Evolutionary conservation across 2,329 filamentous ascomycete genomes (phyloP), one percentile per base, ranked within the genome.

Genomic region (Alternaria solani): DNA sequence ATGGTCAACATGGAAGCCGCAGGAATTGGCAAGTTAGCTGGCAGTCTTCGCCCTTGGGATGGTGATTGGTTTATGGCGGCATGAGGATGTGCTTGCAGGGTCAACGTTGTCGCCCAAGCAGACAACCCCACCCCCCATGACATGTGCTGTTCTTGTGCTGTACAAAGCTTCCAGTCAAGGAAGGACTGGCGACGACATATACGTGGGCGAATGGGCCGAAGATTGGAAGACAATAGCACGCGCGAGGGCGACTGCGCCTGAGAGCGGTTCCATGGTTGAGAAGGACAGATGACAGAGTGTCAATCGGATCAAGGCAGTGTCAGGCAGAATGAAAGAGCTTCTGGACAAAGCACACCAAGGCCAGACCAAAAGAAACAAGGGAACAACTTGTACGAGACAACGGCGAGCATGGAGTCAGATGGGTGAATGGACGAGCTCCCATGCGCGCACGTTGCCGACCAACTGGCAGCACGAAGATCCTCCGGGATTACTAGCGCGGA

Each of bases 401-500:
- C 34, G 44, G 25, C 16, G 23, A 14, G 43, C 26, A 26, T 18
- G 5, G 34, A 18, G 28, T 9, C 36, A 30, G 34, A 36, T 42
- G 43, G 36, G 51, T 46, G 36, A 44, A 42, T n/a, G 30, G 14
- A 34, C 23, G 34, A 32, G 55, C 55, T 39, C 48, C 30, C 34
- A 46, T 52, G 32, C 41, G 48, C 55, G 34, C 56, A 58, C 56
- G 56, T 54, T 58, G 56, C 28, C 43, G 43, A 58, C 56, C 49
- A 58, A 60, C 46, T 57, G 57, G 57, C 52, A 60, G 53, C 57
- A 57, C 57, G 57, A 60, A 60, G 53, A 57, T 52, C 46, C 36
- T 48, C 57, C 57, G 53, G 53, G 26, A 51, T 47, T 49, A 23
- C 53, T 60, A 60, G 57, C 57, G 57, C 53, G 34, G 57, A 60